phyloP scores from a whole-genome alignment of 1,284 basidiomycete species.

The Chondrostereum purpureum region DNA sequence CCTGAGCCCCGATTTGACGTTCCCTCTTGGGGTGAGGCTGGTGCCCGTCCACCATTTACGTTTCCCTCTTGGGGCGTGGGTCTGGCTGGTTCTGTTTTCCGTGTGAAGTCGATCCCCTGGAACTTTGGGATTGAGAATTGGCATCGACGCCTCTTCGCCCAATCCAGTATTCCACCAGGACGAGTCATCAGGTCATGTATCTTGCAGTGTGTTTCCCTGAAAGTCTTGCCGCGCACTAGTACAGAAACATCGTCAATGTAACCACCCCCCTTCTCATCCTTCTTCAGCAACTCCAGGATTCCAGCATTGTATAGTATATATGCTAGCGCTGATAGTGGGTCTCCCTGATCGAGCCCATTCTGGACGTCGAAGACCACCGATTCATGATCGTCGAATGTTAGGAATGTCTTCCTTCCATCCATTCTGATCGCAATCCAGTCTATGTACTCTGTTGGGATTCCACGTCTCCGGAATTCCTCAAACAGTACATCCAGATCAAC shows the following conservation, averaged over 20 bases:
- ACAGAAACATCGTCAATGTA: conserved; percentile 7
- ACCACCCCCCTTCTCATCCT: not conserved
- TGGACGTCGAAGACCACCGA: conserved; percentile 17
- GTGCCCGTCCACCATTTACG: too few species aligned
- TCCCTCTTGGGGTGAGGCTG: too few species aligned
- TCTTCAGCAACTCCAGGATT: not conserved
- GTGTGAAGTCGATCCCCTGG: too few species aligned
- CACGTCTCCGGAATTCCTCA: conserved; percentile 22
- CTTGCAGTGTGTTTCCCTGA: not conserved
- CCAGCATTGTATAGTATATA: conserved; percentile 7
- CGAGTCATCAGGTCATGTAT: too few species aligned
- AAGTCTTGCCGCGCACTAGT: not conserved
- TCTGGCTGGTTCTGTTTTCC: too few species aligned
- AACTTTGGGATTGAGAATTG: too few species aligned
- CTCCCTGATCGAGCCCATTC: conserved; percentile 25
- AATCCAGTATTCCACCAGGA: too few species aligned
- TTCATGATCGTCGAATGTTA: conserved; percentile 23
- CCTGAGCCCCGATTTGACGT: too few species aligned
- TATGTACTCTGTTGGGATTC: conserved; percentile 20
- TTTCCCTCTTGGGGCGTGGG: too few species aligned
- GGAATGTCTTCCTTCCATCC: conserved; percentile 14
- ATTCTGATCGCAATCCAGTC: conserved; percentile 16
- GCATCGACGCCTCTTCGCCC: too few species aligned
- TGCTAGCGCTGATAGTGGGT: conserved; percentile 17
- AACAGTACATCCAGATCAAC: conserved; percentile 19